Base-by-base conservation (phyloP, 78 protist genomes). In the Protostelium mycophagum region DNA sequence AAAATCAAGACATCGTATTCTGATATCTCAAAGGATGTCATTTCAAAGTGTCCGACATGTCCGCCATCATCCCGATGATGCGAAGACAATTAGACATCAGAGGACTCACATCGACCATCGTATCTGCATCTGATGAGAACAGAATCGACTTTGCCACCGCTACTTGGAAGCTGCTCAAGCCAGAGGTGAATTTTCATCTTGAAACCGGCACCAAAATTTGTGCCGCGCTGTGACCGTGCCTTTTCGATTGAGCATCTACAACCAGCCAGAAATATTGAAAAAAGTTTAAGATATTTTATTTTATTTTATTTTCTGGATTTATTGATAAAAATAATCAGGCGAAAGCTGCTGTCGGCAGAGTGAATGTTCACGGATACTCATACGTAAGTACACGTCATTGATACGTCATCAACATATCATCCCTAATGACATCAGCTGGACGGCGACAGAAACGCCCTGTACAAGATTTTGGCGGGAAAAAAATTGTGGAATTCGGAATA, bases 61-160 rank as follows among this genome's bases (percentile, higher is more conserved):
- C 36, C 5, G 86, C 5, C 38, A 16, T 85, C 83, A 85, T 85
- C 86, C 5, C 16, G 5, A 5, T 5, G 16, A 5, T 85, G 34
- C 5, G 86, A 35, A 36, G 16, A 37, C 83, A 85, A 36, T 16
- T 85, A 5, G 86, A 85, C 86, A 5, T 5, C 83, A 23, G 5
- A 16, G 86, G 86, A 35, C 5, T 85, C 34, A 85, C 5, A 5
- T 5, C 5, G 34, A 85, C 86, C 36, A 85, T 85, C 83, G 36
- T 85, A 5, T 35, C 86, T 85, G 86, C 86, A 5, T 5, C 83
- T 23, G 86, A 85, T 16, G 86, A 85, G 86, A 85, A 85, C 86
- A 85, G n/a, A 23, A 23, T 23, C 38, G 83, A 85, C 16, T 36
- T 23, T 16, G 86, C 86, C 16, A 5, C n/a, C 86, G 5, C 16